Percentiles rank a stretch among this genome's conserved stretches.
phyloP scores from a whole-genome alignment of 306 rosid species.

The Vicia faba region DNA sequence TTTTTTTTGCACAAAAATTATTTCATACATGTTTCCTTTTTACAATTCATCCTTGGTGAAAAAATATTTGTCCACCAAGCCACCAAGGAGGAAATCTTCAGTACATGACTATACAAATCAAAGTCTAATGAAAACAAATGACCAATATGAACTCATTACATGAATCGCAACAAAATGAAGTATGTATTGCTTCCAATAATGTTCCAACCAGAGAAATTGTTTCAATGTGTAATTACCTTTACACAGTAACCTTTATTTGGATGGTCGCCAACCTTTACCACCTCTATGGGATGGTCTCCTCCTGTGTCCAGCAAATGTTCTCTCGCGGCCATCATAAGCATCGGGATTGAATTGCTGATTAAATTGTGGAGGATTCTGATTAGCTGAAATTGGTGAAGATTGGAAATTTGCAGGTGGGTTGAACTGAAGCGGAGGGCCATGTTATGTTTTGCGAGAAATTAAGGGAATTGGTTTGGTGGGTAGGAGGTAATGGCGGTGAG shows the following conservation, averaged over 20 bases:
- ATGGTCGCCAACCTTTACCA: constrained; percentile 49
- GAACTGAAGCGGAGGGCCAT: constrained; percentile 45
- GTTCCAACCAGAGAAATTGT: neutral
- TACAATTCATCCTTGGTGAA: constrained; percentile 3
- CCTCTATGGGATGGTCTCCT: constrained; percentile 39
- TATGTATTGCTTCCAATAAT: neutral
- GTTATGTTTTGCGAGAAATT: no score
- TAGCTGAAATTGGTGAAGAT: constrained; percentile 32
- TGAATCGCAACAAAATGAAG: neutral
- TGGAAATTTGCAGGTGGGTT: constrained; percentile 28
- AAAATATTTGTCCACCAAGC: neutral
- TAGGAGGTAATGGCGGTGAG: no score
- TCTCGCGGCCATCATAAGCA: constrained; percentile 44
- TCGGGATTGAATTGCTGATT: constrained; percentile 46
- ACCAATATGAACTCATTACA: neutral
- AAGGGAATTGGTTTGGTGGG: no score
- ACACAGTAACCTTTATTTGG: constrained; percentile 36
- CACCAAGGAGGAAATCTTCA: constrained; percentile 4
- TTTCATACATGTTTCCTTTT: neutral
- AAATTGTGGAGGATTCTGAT: constrained; percentile 28
- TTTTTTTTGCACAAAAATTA: neutral
- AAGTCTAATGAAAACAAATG: constrained; percentile 6
- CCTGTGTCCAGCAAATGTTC: constrained; percentile 43
- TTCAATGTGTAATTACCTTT: neutral
- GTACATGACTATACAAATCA: constrained; percentile 12